phyloP scores from a whole-genome alignment of 139 green algal genomes.

The Closterium sp. region DNA sequence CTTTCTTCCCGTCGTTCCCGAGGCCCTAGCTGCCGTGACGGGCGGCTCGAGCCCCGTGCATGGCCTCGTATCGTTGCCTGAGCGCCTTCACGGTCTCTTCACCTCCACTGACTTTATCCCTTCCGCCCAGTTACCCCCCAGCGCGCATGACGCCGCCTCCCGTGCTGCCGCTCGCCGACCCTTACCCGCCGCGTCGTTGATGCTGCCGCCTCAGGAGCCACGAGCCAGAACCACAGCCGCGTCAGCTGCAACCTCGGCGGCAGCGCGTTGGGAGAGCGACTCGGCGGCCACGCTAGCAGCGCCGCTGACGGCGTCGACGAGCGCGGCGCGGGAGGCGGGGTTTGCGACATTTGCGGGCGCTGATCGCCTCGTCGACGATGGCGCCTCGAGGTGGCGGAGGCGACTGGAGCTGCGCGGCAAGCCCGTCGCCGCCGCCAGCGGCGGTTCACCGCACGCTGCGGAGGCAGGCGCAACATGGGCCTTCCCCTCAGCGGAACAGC shows the following conservation, averaged over 20 bases:
- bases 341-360: neutral
- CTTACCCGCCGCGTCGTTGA: neutral
- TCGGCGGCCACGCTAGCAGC: too few species aligned
- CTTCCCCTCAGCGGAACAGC: too few species aligned
- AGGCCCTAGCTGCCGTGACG: neutral
- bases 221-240: too few species aligned
- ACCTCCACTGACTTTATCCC: neutral
- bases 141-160: neutral
- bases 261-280: neutral
- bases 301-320: too few species aligned
- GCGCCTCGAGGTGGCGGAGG: neutral
- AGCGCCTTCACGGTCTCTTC: neutral
- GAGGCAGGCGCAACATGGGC: too few species aligned
- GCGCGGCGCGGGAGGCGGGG: too few species aligned
- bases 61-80: neutral
- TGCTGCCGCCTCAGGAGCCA: neutral
- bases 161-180: neutral
- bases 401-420: neutral
- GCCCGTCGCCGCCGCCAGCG: neutral
- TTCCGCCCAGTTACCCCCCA: neutral
- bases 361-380: neutral
- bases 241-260: too few species aligned
- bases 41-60: neutral
- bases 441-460: neutral
- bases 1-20: neutral